These are phyloP conservation scores for Penicillium vulpinum DNA, from an alignment of 2,329 filamentous ascomycete genomes.

Conservation along the genomic window DNA sequence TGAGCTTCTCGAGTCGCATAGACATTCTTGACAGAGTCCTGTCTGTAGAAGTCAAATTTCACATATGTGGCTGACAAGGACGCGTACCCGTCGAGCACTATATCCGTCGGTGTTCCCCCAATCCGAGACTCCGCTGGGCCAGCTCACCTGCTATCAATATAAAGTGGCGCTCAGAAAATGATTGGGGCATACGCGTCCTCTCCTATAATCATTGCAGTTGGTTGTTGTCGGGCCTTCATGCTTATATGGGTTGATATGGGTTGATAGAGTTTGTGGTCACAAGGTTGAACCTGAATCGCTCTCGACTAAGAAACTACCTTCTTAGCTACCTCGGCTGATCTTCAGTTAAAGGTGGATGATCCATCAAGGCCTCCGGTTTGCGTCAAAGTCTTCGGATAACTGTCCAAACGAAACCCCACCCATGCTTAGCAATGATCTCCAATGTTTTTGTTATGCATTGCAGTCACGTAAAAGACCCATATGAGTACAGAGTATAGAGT, in stretches of 20 bases:
- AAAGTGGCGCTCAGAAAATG: neutral
- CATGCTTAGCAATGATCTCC: neutral
- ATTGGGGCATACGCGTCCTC: neutral
- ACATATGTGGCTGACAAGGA: neutral
- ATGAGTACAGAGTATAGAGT: too few species aligned
- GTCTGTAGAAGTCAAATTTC: neutral
- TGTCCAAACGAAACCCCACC: neutral
- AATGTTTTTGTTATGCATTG: neutral
- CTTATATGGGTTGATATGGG: neutral
- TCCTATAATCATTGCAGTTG: neutral
- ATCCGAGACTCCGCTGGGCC: neutral
- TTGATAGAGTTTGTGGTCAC: neutral
- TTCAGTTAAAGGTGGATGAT: neutral
- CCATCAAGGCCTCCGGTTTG: neutral
- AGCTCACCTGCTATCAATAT: neutral
- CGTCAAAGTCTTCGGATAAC: neutral
- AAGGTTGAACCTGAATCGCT: neutral
- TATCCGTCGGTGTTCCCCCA: neutral
- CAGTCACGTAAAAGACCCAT: neutral
- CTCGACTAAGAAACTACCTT: too few species aligned
- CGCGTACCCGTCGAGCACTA: neutral
- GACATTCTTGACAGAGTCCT: neutral
- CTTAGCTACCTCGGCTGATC: neutral
- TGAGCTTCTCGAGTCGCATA: constrained; percentile 1
- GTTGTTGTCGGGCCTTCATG: neutral